phyloP scores from a whole-genome alignment of 2,329 filamentous ascomycete species.

The Didymella pomorum region DNA sequence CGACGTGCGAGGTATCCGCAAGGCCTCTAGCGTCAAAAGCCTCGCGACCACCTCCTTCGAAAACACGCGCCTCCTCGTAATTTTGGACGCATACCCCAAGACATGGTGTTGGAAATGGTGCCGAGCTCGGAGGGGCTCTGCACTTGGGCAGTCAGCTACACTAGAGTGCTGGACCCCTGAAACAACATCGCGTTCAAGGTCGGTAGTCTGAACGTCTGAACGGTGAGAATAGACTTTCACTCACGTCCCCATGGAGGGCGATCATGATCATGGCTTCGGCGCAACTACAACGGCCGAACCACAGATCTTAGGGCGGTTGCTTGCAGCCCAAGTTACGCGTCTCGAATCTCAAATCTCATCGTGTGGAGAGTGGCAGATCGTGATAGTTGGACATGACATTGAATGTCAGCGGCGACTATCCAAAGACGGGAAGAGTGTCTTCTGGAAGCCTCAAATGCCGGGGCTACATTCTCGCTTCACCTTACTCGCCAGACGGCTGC shows the following conservation, averaged over 20 bases:
- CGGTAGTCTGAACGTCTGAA: slow-evolving; percentile 15
- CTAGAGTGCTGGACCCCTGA: slow-evolving; percentile 6
- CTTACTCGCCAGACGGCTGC: slow-evolving; percentile 29
- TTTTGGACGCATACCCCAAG: slow-evolving; percentile 3
- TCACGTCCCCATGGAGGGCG: slow-evolving; percentile 3
- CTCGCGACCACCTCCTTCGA: slow-evolving; percentile 1
- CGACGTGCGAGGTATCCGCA: slow-evolving; percentile 1
- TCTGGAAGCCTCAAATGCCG: slow-evolving; percentile 14
- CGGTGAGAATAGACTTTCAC: slow-evolving; percentile 11
- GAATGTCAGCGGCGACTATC: slow-evolving; percentile 5
- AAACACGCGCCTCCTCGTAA: slow-evolving; percentile 13
- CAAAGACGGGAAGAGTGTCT: slow-evolving; percentile 12
- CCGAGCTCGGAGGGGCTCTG: slow-evolving; percentile 3
- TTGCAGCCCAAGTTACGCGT: slow-evolving; percentile 10
- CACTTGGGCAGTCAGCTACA: slow-evolving; percentile 8
- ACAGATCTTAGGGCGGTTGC: slow-evolving; percentile 7
- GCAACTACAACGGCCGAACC: slow-evolving; percentile 12
- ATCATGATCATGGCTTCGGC: slow-evolving; percentile 12
- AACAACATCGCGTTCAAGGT: slow-evolving; percentile 1
- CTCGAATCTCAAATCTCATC: slow-evolving; percentile 11
- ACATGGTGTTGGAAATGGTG: slow-evolving; percentile 12
- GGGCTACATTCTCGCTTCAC: slow-evolving; percentile 27
- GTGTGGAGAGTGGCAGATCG: slow-evolving; percentile 17
- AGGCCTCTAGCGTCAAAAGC: slow-evolving; percentile 7
- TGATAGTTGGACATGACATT: slow-evolving; percentile 8